Evolutionary conservation across 257 asterid genomes (phyloP).

Genomic region (Cordia subcordata): DNA sequence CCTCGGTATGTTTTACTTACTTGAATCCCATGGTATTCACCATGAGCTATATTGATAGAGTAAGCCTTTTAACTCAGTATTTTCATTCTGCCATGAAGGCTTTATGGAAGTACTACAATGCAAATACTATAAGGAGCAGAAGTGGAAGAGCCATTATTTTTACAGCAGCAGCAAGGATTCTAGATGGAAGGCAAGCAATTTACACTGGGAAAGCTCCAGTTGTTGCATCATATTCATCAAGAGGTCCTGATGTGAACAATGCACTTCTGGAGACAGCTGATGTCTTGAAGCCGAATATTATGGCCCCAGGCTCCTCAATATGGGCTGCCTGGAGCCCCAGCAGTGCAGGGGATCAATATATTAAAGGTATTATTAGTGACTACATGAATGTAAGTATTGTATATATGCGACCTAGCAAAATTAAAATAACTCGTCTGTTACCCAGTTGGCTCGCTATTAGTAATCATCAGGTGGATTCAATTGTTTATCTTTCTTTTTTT

Average conservation of each 20-base stretch:
- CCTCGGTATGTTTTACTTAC: conserved; percentile 46
- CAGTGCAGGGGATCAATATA: conserved; percentile 55
- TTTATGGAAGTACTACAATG: conserved; percentile 49
- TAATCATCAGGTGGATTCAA: too few species aligned
- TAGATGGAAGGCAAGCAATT: conserved; percentile 51
- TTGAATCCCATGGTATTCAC: too few species aligned
- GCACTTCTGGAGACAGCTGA: conserved; percentile 52
- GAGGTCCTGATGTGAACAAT: conserved; percentile 63
- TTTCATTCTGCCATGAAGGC: conserved; percentile 36
- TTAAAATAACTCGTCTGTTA: too few species aligned
- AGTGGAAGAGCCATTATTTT: conserved; percentile 45
- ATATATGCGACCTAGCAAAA: too few species aligned
- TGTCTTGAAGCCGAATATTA: conserved; percentile 63
- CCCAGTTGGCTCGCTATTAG: too few species aligned
- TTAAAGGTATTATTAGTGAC: conserved; percentile 27
- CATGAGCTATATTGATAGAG: too few species aligned
- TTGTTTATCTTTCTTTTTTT: too few species aligned
- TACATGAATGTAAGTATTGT: too few species aligned
- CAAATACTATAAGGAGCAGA: conserved; percentile 45
- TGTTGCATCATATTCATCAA: conserved; percentile 62
- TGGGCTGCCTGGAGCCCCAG: conserved; percentile 78
- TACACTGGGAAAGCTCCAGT: conserved; percentile 47
- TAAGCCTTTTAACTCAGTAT: too few species aligned
- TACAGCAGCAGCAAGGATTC: conserved; percentile 47
- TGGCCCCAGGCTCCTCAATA: conserved; percentile 78